These are phyloP conservation scores for Ganoderma leucocontextum DNA, from an alignment of 1,284 basidiomycete species.

Conservation along the genomic window DNA sequence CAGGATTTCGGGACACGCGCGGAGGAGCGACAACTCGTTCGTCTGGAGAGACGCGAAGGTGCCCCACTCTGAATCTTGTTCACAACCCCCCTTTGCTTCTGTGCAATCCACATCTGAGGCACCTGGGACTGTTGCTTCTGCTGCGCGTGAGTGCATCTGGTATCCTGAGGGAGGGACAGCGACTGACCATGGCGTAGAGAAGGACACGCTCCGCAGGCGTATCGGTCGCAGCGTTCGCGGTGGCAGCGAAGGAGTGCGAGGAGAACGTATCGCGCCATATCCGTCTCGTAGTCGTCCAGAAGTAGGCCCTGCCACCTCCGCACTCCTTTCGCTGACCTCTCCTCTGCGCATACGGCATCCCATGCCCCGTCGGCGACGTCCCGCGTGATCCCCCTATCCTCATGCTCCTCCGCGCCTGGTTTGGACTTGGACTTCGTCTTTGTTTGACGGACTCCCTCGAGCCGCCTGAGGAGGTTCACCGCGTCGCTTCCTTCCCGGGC, in stretches of 20 bases:
- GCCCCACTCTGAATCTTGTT: slow-evolving; percentile 30
- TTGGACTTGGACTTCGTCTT: slow-evolving; percentile 39
- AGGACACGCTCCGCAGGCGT: not conserved
- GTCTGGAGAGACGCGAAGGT: slow-evolving; percentile 40
- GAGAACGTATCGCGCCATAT: slow-evolving; percentile 44
- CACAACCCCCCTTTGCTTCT: not conserved
- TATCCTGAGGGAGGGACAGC: no score
- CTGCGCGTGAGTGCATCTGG: not conserved
- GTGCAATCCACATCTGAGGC: not conserved
- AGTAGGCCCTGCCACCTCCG: slow-evolving; percentile 38
- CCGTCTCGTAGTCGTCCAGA: slow-evolving; percentile 44
- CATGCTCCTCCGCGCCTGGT: slow-evolving; percentile 23
- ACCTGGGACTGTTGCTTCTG: not conserved
- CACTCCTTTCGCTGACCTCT: slow-evolving; percentile 35
- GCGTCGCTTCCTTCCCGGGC: slow-evolving; percentile 43
- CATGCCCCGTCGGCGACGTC: slow-evolving; percentile 36
- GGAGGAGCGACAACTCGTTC: slow-evolving; percentile 38
- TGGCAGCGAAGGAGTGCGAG: slow-evolving; percentile 38
- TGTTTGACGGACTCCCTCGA: slow-evolving; percentile 46
- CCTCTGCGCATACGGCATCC: slow-evolving; percentile 32
- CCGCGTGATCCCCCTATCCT: slow-evolving; percentile 25
- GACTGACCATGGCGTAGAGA: not conserved
- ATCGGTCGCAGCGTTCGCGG: slow-evolving; percentile 28
- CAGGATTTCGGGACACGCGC: slow-evolving; percentile 40
- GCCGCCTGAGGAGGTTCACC: slow-evolving; percentile 39